Base-by-base conservation (phyloP, 306 rosid genomes). In the Quillaja saponaria region DNA sequence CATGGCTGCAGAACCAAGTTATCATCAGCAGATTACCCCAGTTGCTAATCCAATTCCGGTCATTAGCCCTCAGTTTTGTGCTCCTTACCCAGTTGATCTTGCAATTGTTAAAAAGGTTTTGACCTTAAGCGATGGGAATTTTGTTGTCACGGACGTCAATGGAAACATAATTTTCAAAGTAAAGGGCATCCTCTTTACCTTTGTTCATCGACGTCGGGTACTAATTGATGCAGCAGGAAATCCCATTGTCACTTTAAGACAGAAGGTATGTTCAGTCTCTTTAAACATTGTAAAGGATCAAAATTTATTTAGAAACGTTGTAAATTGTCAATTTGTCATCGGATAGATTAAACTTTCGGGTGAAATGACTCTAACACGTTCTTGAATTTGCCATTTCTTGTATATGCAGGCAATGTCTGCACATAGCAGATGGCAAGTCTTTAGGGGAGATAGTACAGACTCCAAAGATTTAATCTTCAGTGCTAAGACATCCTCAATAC, bases 351-450 rank as follows among this genome's bases (percentile, higher is more conserved):
- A n/a, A n/a, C n/a, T n/a, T n/a, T n/a, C n/a, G n/a, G n/a, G n/a
- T n/a, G n/a, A n/a, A n/a, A n/a, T n/a, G n/a, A n/a, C n/a, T n/a
- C n/a, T n/a, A n/a, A n/a, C n/a, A n/a, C n/a, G n/a, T n/a, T n/a
- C n/a, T n/a, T n/a, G n/a, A n/a, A n/a, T n/a, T n/a, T n/a, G n/a
- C n/a, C n/a, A n/a, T n/a, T n/a, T n/a, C n/a, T 34, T 55, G 3
- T 61, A 6, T 46, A n/a, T 66, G 62, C 37, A 84, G 82, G 16
- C 71, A 14, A 39, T 54, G 67, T 59, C 71, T 0, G 50, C 49
- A 14, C 81, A 74, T 71, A 79, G 76, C 6, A 64, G 81, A 28
- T 81, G 90, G 87, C 63, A 76, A 76, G 85, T 75, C 4, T 79
- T 63, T 35, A 76, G 79, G n/a, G 85, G 87, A 0, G 90, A 73